Conservation (phyloP, 495 filamentous ascomycete species). For the Letharia columbiana region DNA sequence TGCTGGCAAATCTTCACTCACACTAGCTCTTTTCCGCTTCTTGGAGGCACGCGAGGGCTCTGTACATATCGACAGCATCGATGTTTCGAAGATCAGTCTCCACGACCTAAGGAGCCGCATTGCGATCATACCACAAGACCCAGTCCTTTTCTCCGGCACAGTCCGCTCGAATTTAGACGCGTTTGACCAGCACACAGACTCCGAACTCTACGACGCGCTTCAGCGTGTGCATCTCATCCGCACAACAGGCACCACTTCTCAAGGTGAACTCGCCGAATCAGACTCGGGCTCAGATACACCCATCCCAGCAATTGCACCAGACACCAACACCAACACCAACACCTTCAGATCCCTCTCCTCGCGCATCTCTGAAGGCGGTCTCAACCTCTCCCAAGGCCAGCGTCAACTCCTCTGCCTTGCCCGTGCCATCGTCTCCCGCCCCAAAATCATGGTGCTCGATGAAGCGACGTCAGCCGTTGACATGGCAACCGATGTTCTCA, state of each 20-base stretch:
- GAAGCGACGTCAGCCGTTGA: slow-evolving; percentile 87
- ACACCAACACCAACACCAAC: slow-evolving; percentile 55
- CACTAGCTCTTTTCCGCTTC: slow-evolving; percentile 77
- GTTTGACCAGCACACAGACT: slow-evolving; percentile 62
- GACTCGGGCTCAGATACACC: slow-evolving; percentile 19
- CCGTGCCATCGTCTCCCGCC: slow-evolving; percentile 69
- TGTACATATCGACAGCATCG: slow-evolving; percentile 67
- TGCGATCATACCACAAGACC: slow-evolving; percentile 81
- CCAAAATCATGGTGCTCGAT: slow-evolving; percentile 81
- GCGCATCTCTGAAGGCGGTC: slow-evolving; percentile 63
- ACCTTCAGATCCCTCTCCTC: slow-evolving; percentile 52
- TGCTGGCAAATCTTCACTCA: slow-evolving; percentile 78
- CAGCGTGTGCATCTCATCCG: slow-evolving; percentile 64
- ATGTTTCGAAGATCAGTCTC: slow-evolving; percentile 66
- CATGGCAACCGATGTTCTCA: slow-evolving; percentile 73
- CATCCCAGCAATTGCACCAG: slow-evolving; percentile 24
- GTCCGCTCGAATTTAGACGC: slow-evolving; percentile 76
- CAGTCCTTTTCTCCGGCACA: slow-evolving; percentile 80
- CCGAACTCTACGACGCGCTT: slow-evolving; percentile 64
- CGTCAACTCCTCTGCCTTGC: slow-evolving; percentile 83
- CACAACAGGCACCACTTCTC: slow-evolving; percentile 26
- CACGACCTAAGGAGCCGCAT: slow-evolving; percentile 65
- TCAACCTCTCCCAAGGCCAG: slow-evolving; percentile 80
- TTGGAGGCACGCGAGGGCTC: slow-evolving; percentile 61
- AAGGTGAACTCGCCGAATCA: slow-evolving; percentile 32